Conservation (phyloP, 768 basidiomycete species). For the Boletus eberwhitei region DNA sequence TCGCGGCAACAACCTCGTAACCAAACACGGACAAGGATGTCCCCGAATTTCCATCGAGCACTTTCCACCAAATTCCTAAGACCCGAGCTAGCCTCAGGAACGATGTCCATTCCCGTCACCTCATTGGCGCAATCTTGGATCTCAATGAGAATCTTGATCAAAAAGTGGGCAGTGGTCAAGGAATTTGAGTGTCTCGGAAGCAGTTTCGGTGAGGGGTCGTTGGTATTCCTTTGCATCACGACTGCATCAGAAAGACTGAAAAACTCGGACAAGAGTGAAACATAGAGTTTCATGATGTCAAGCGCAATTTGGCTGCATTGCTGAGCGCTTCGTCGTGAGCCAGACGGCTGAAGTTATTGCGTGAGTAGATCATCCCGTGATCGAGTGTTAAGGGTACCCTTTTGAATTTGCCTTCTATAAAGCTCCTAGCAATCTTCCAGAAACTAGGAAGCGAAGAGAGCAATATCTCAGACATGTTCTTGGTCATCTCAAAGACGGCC, state of each 20-base stretch:
- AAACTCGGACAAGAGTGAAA: slow-evolving; percentile 79
- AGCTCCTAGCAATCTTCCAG: slow-evolving; percentile 88
- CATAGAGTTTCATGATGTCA: slow-evolving; percentile 83
- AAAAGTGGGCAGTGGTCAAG: slow-evolving; percentile 76
- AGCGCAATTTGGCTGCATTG: slow-evolving; percentile 86
- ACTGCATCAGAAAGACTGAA: slow-evolving; percentile 80
- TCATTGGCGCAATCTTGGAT: slow-evolving; percentile 86
- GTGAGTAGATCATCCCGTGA: not conserved
- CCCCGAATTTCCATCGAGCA: slow-evolving; percentile 84
- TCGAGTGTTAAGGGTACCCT: slow-evolving; percentile 49
- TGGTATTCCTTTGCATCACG: slow-evolving; percentile 49
- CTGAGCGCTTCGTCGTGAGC: slow-evolving; percentile 72
- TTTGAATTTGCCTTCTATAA: slow-evolving; percentile 91
- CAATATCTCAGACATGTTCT: slow-evolving; percentile 83
- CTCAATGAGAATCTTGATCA: slow-evolving; percentile 77
- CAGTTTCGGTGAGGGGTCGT: slow-evolving; percentile 42
- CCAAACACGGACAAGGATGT: slow-evolving; percentile 78
- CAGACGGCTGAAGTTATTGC: slow-evolving; percentile 27
- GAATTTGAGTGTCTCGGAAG: slow-evolving; percentile 79
- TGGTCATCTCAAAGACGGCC: slow-evolving; percentile 72
- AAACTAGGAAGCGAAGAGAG: slow-evolving; percentile 85
- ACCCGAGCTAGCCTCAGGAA: slow-evolving; percentile 63
- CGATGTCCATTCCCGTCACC: slow-evolving; percentile 74
- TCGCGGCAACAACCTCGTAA: slow-evolving; percentile 57
- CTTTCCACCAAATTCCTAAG: slow-evolving; percentile 77